Evolutionary conservation across 2,329 filamentous ascomycete genomes (phyloP), one percentile per base, ranked within the genome.

Genomic region (Calonectria henricotiae): DNA sequence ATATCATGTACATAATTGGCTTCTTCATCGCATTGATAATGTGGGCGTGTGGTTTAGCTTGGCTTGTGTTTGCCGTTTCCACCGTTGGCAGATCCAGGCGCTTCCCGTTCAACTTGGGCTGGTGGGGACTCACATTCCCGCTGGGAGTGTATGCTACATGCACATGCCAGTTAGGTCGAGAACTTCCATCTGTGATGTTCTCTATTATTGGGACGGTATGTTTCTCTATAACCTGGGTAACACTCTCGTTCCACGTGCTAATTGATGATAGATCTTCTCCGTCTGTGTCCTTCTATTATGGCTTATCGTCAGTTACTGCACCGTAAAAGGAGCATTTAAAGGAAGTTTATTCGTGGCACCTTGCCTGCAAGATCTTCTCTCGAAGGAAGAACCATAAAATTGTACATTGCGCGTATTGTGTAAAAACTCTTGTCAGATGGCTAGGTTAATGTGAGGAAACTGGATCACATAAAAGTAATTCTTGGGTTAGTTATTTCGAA

Each of bases 211-310:
- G 61, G 39, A 49, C 35, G 44, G 61, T 63, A 63, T 32, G 2
- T 25, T 32, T 39, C 8, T 35, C 2, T 3, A 2, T 4, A 7
- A n/a, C 7, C 4, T 5, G 8, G 15, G n/a, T 25, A n/a, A 2
- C 1, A 17, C 6, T 17, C 8, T 17, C 0, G 2, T n/a, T 11
- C 4, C 3, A 27, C n/a, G 4, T 35, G 43, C 44, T 63, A 20
- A 51, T n/a, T 15, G 3, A 15, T 17, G n/a, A 23, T 20, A 66
- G 63, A 61, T 75, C 9, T 63, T 76, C 13, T 76, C 74, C 1
- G 55, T 74, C 7, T 39, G 37, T 6, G 74, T 75, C 51, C 60
- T 65, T n/a, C 8, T 75, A 12, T 35, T 76, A 7, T 76, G 74
- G 74, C 60, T 75, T 1, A 58, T 75, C 51, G 73, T 76, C 2